Percentiles rank a stretch among this genome's conserved stretches.
These are phyloP conservation scores for Quercus alba DNA, from an alignment of 306 rosid genomes.

Conservation along the genomic window DNA sequence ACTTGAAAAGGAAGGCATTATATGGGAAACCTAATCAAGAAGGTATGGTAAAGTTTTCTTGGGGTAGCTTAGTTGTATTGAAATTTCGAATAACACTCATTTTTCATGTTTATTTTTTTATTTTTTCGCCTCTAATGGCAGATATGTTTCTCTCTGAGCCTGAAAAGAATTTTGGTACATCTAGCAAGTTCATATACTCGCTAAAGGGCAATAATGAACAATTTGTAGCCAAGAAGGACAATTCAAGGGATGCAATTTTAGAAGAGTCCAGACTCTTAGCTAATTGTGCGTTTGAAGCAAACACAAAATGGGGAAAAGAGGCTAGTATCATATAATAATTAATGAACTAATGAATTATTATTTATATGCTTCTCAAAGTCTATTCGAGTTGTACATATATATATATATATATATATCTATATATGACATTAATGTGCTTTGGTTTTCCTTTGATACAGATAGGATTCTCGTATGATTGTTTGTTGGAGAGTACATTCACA, in stretches of 20 bases:
- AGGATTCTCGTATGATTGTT: constrained; percentile 38
- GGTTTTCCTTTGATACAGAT: constrained; percentile 4
- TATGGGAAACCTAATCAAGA: constrained; percentile 39
- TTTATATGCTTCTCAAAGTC: no score
- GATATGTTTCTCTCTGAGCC: constrained; percentile 30
- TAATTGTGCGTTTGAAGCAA: constrained; percentile 31
- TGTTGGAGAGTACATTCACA: constrained; percentile 32
- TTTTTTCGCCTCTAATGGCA: not conserved
- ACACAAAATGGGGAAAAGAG: constrained; percentile 46
- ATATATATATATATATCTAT: no score
- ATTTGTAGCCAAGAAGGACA: not conserved
- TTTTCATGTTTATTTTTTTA: not conserved
- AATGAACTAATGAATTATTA: no score
- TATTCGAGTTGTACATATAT: no score
- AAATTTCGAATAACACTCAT: not conserved
- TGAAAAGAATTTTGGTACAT: constrained; percentile 28
- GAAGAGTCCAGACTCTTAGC: constrained; percentile 35
- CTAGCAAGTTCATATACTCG: constrained; percentile 28
- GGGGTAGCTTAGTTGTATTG: not conserved
- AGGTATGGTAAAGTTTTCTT: constrained; percentile 18
- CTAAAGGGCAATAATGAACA: constrained; percentile 24
- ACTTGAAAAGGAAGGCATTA: constrained; percentile 34
- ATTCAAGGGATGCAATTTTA: constrained; percentile 10
- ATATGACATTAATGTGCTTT: no score
- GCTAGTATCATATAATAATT: constrained; percentile 16